Conservation (phyloP, 352 stramenopile genomes). For the Thalassiosira mediterranea region DNA sequence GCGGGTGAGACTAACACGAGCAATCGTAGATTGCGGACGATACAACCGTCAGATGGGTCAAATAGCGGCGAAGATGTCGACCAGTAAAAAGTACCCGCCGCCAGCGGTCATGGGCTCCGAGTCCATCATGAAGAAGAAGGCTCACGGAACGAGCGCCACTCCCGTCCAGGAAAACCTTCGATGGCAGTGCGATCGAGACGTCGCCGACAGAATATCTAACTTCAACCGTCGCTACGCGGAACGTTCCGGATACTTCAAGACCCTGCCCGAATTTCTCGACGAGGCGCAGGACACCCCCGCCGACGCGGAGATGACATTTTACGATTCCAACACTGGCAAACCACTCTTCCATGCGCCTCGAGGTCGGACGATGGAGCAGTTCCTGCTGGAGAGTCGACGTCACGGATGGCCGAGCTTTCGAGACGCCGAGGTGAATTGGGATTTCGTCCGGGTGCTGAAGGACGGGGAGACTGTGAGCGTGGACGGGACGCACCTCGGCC, state of each 20-base stretch:
- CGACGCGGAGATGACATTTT: slow-evolving; percentile 73
- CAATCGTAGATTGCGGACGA: no score
- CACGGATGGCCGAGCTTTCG: slow-evolving; percentile 87
- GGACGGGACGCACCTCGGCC: slow-evolving; percentile 69
- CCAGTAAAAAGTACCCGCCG: slow-evolving; percentile 49
- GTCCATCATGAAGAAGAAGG: slow-evolving; percentile 84
- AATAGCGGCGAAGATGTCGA: neutral
- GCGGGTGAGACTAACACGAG: no score
- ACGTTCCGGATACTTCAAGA: slow-evolving; percentile 64
- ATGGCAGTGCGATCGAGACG: slow-evolving; percentile 68
- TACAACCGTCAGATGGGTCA: no score
- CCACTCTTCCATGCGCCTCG: slow-evolving; percentile 81
- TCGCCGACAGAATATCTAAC: slow-evolving; percentile 77
- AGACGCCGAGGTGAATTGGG: slow-evolving; percentile 84
- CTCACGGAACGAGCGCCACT: slow-evolving; percentile 75
- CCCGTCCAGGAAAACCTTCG: slow-evolving; percentile 83
- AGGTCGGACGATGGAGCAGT: slow-evolving; percentile 80
- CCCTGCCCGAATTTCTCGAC: slow-evolving; percentile 38
- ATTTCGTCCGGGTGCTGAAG: slow-evolving; percentile 78
- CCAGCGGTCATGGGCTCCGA: slow-evolving; percentile 77
- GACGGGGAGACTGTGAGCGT: slow-evolving; percentile 83
- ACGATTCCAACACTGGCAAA: slow-evolving; percentile 86
- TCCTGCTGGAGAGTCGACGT: slow-evolving; percentile 72
- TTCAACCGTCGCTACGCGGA: slow-evolving; percentile 84
- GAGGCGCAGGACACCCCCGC: slow-evolving; percentile 14